Evolutionary conservation across 2,329 filamentous ascomycete genomes (phyloP).

Genomic region (Sporothrix pseudoabietina): DNA sequence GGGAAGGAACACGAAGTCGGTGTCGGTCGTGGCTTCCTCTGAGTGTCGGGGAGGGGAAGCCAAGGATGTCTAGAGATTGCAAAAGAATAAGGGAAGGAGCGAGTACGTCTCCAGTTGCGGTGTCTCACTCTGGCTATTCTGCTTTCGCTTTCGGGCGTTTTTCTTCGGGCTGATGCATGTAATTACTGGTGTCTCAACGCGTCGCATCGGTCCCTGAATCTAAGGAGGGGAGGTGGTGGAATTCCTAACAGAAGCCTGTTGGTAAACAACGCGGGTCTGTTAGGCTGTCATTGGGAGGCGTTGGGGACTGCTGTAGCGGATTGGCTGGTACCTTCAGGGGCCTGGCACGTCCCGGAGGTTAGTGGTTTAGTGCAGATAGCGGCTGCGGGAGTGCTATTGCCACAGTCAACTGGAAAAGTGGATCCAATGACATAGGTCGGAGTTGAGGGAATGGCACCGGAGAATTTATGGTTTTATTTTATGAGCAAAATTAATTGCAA

Average conservation of each 20-base stretch:
- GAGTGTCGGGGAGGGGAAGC: background rate
- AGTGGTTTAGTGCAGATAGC: conserved; percentile 21
- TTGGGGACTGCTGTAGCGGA: no score
- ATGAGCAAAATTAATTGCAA: conserved; percentile 1
- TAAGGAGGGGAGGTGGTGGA: background rate
- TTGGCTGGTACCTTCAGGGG: conserved; percentile 21
- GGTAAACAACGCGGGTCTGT: background rate
- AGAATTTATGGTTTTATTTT: conserved; percentile 17
- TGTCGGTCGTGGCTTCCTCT: conserved; percentile 10
- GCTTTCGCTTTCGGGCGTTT: conserved; percentile 1
- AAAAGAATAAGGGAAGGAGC: background rate
- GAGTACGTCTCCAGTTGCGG: background rate
- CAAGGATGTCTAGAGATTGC: background rate
- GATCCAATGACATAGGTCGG: conserved; percentile 21
- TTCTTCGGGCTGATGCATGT: conserved; percentile 8
- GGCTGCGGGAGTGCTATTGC: conserved; percentile 1
- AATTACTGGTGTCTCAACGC: conserved; percentile 28
- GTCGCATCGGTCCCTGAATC: conserved; percentile 29
- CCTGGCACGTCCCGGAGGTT: conserved; percentile 9
- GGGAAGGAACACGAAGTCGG: conserved; percentile 24
- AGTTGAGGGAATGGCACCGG: background rate
- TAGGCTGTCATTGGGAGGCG: background rate
- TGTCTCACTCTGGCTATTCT: conserved; percentile 10
- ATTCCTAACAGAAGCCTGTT: background rate
- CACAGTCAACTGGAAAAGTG: conserved; percentile 12